Evolutionary conservation across 2,329 filamentous ascomycete species (phyloP).

Genomic region (Scopulariopsis brevicaulis): DNA sequence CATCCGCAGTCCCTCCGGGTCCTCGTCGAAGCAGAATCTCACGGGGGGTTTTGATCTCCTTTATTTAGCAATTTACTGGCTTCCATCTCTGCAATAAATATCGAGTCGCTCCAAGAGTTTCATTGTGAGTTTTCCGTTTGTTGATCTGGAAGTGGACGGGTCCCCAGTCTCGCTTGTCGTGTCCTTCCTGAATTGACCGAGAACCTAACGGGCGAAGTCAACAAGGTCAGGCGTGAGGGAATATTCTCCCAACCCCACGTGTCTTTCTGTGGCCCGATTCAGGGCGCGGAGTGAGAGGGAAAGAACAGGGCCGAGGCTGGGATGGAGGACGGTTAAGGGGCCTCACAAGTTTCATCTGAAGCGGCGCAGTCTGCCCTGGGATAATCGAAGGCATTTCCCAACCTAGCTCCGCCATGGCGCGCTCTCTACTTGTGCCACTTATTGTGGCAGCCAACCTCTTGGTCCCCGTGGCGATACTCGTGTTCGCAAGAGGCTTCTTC

Average conservation of each 20-base stretch:
- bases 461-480: constrained; percentile 59
- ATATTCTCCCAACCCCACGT: too few relatives aligned
- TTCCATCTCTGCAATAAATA: background rate
- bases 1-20: background rate
- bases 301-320: background rate
- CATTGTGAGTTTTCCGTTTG: background rate
- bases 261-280: background rate
- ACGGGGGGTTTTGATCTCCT: background rate
- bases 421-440: background rate
- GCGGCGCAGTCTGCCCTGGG: background rate
- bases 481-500: constrained; percentile 89
- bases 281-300: background rate
- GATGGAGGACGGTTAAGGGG: background rate
- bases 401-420: background rate
- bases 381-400: background rate
- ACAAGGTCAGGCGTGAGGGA: too few relatives aligned
- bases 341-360: background rate
- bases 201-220: background rate
- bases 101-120: background rate
- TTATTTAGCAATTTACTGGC: background rate
- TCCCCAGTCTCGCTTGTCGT: too few relatives aligned
- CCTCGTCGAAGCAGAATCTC: background rate
- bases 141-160: background rate
- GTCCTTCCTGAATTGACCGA: background rate
- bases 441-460: constrained; percentile 53